phyloP scores from a whole-genome alignment of 805 yeast species.

The Candida maltosa region DNA sequence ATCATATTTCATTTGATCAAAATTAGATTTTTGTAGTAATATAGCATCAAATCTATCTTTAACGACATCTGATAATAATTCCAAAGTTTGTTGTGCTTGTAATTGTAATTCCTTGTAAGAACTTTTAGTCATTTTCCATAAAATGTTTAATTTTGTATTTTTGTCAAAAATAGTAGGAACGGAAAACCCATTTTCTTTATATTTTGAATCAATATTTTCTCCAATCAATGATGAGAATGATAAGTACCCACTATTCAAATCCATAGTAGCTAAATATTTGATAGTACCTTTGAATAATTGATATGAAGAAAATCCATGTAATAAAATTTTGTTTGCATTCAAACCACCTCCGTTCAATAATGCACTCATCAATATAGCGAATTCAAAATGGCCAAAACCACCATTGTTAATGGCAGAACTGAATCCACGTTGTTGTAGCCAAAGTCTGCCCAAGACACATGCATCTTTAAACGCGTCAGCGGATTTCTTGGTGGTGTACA shows the following conservation, averaged over 20 bases:
- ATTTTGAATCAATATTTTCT: constrained; percentile 38
- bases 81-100: constrained; percentile 67
- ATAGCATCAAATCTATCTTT: constrained; percentile 80
- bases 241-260: constrained; percentile 63
- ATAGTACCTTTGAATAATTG: constrained; percentile 90
- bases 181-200: constrained; percentile 58
- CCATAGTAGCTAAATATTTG: constrained; percentile 77
- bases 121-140: constrained; percentile 75
- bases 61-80: constrained; percentile 70
- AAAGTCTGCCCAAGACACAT: constrained; percentile 76
- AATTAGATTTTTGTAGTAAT: constrained; percentile 59
- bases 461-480: constrained; percentile 87
- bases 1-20: constrained; percentile 64
- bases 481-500: constrained; percentile 71
- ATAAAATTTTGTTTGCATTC: constrained; percentile 68
- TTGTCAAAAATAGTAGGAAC: constrained; percentile 78
- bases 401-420: constrained; percentile 58
- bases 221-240: constrained; percentile 61
- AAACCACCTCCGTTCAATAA: constrained; percentile 80
- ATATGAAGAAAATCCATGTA: constrained; percentile 88
- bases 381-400: constrained; percentile 94
- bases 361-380: constrained; percentile 76
- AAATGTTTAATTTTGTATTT: constrained; percentile 68
- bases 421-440: constrained; percentile 88
- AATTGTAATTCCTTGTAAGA: constrained; percentile 61